phyloP scores from a whole-genome alignment of 2,329 filamentous ascomycete species.

The Calycina marina region DNA sequence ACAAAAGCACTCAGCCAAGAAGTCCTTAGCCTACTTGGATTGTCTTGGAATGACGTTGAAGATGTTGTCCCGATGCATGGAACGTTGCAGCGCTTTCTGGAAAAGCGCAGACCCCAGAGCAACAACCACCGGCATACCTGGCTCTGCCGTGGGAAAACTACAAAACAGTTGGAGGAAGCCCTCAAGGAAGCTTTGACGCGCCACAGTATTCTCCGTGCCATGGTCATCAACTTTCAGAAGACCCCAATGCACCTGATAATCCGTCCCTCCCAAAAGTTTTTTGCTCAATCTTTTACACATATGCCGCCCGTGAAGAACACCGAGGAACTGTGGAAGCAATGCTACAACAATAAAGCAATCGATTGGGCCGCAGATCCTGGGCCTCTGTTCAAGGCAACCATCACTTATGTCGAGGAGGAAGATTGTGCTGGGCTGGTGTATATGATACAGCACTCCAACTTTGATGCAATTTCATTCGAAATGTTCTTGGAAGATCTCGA shows the following conservation, averaged over 20 bases:
- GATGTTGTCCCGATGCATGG: conserved; percentile 8
- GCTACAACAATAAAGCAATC: conserved; percentile 4
- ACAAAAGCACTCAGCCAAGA: conserved; percentile 3
- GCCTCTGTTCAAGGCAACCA: conserved; percentile 4
- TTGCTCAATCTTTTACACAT: conserved; percentile 3
- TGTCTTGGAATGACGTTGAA: conserved; percentile 8
- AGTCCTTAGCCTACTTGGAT: conserved; percentile 1
- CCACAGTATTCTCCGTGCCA: conserved; percentile 6
- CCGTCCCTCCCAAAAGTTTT: conserved; percentile 5
- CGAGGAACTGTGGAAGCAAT: not conserved
- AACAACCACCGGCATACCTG: conserved; percentile 6
- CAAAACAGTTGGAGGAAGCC: conserved; percentile 3
- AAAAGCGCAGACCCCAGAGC: conserved; percentile 5
- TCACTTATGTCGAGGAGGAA: conserved; percentile 6
- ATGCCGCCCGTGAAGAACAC: conserved; percentile 3
- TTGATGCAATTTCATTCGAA: conserved; percentile 5
- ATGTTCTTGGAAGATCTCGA: conserved; percentile 7
- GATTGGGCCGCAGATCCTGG: conserved; percentile 5
- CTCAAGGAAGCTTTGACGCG: conserved; percentile 3
- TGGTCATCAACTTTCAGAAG: conserved; percentile 3
- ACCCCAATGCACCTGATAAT: conserved; percentile 4
- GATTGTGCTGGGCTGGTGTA: conserved; percentile 6
- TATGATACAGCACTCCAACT: conserved; percentile 7
- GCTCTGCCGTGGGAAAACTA: conserved; percentile 2
- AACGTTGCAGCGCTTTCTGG: conserved; percentile 3